These are phyloP conservation scores for Vaccinium vitisidaea DNA, from an alignment of 148 eudicot species.

Conservation along the genomic window DNA sequence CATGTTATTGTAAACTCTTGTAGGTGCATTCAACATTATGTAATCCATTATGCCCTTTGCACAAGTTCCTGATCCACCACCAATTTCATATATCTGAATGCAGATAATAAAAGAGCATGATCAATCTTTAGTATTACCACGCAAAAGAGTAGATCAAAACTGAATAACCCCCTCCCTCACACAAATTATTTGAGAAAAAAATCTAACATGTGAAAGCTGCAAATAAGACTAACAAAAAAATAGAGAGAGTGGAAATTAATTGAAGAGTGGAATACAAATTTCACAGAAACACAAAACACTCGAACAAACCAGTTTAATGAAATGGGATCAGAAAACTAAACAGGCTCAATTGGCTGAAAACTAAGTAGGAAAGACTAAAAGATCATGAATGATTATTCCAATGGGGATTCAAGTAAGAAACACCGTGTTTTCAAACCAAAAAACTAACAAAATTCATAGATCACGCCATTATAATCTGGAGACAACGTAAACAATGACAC, in stretches of 20 bases:
- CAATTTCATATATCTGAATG: slow-evolving; percentile 93
- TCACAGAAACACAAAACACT: neutral
- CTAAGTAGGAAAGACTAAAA: neutral
- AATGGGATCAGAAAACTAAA: neutral
- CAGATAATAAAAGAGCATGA: slow-evolving; percentile 23
- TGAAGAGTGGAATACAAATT: neutral
- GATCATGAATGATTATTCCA: neutral
- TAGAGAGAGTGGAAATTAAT: neutral
- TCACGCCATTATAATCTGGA: neutral
- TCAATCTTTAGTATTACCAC: slow-evolving; percentile 7
- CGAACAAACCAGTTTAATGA: neutral
- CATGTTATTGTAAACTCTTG: slow-evolving; percentile 88
- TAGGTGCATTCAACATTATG: slow-evolving; percentile 92
- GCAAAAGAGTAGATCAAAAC: slow-evolving; percentile 10
- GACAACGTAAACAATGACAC: neutral
- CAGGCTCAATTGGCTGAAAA: slow-evolving; percentile 9
- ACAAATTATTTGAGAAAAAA: slow-evolving; percentile 1
- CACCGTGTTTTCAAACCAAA: neutral
- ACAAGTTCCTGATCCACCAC: slow-evolving; percentile 99
- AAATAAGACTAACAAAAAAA: slow-evolving; percentile 4
- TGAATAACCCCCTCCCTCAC: neutral
- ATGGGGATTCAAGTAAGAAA: neutral
- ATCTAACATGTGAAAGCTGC: neutral
- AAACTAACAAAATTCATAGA: neutral
- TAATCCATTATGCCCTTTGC: slow-evolving; percentile 99